Evolutionary conservation across 108 stramenopile species (phyloP).

Genomic region (Parietichytrium sp.): DNA sequence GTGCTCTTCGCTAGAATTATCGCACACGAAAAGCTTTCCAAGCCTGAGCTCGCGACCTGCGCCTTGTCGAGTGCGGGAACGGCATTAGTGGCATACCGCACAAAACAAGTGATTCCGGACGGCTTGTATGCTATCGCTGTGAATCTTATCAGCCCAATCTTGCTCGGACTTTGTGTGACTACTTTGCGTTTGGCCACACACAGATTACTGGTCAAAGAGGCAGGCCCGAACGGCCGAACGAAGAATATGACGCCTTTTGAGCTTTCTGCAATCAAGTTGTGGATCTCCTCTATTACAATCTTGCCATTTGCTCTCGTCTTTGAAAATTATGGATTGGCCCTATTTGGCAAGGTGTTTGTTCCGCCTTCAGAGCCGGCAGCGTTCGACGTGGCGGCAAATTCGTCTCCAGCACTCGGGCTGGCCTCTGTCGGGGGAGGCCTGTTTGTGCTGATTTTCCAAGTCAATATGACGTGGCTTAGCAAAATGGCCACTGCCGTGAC

Average conservation of each 20-base stretch:
- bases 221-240: slow-evolving; percentile 38
- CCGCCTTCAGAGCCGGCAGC: neutral
- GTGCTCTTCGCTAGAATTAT: slow-evolving; percentile 42
- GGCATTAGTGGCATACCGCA: slow-evolving; percentile 39
- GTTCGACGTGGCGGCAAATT: neutral
- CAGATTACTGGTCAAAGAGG: slow-evolving; percentile 40
- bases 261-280: slow-evolving; percentile 50
- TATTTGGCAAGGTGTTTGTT: neutral
- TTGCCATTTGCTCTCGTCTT: slow-evolving; percentile 44
- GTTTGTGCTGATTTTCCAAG: slow-evolving; percentile 50
- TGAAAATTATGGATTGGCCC: slow-evolving; percentile 13
- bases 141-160: slow-evolving; percentile 48
- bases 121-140: slow-evolving; percentile 41
- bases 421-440: slow-evolving; percentile 48
- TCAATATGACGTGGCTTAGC: slow-evolving; percentile 52
- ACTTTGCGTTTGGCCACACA: slow-evolving; percentile 48
- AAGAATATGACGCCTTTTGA: slow-evolving; percentile 44
- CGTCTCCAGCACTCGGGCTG: neutral
- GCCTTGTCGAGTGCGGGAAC: slow-evolving; percentile 43
- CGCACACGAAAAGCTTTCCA: slow-evolving; percentile 22
- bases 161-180: slow-evolving; percentile 51
- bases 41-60: slow-evolving; percentile 37
- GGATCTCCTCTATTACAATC: slow-evolving; percentile 38
- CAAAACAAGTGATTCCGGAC: neutral
- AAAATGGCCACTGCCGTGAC: slow-evolving; percentile 45